Percentiles rank a stretch among this genome's conserved stretches.
phyloP scores from a whole-genome alignment of 495 filamentous ascomycete species.

The Acidomyces sp. region DNA sequence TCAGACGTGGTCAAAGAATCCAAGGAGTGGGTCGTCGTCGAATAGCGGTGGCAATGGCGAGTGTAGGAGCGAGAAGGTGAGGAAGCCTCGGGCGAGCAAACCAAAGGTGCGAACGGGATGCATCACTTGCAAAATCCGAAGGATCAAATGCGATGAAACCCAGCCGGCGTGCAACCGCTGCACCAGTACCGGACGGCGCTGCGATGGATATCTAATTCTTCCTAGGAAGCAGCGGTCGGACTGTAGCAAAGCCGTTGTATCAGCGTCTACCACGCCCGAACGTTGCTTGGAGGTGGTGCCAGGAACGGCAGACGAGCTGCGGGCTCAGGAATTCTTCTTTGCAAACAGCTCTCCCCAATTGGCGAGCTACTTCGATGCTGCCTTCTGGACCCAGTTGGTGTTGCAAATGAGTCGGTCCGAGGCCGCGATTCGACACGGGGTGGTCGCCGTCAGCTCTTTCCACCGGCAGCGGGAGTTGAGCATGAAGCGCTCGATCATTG shows the following conservation, averaged over 20 bases:
- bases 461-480: conserved; percentile 5
- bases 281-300: conserved; percentile 1
- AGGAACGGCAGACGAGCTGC: conserved; percentile 4
- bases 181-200: conserved; percentile 17
- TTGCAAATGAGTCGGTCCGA: conserved; percentile 11
- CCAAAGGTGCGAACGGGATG: conserved; percentile 1
- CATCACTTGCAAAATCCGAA: conserved; percentile 11
- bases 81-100: neutral
- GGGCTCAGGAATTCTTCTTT: conserved; percentile 17
- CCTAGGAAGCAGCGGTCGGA: conserved; percentile 9
- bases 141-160: conserved; percentile 17
- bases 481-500: conserved; percentile 2
- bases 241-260: neutral
- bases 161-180: conserved; percentile 15
- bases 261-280: neutral
- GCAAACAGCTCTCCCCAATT: conserved; percentile 7
- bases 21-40: no score
- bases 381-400: conserved; percentile 16
- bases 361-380: conserved; percentile 15
- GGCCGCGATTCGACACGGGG: conserved; percentile 13
- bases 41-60: neutral
- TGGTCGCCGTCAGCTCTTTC: conserved; percentile 11
- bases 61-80: neutral
- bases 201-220: conserved; percentile 16
- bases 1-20: no score